Evolutionary conservation across 345 rosid species (phyloP).

Genomic region (Brassica carinata): DNA sequence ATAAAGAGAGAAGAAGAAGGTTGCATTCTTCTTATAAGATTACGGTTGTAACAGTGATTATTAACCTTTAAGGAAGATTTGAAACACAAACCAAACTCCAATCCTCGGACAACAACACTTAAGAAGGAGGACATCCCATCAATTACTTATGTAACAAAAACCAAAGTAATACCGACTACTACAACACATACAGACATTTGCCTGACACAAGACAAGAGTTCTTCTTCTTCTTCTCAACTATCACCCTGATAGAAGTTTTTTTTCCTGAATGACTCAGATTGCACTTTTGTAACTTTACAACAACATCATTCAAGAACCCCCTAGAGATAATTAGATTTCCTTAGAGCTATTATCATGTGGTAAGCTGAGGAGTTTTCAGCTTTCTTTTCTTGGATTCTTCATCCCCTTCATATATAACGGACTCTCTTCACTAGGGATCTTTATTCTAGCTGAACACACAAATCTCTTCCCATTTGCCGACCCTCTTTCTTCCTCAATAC

Average conservation of each 20-base stretch:
- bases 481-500: conserved; percentile 63
- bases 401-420: conserved; percentile 46
- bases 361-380: conserved; percentile 77
- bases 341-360: conserved; percentile 53
- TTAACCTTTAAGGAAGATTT: background rate
- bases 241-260: background rate
- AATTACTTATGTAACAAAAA: background rate
- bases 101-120: background rate
- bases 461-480: conserved; percentile 51
- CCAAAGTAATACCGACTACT: background rate
- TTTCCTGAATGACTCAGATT: background rate
- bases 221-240: background rate
- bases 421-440: conserved; percentile 45
- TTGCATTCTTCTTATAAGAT: background rate
- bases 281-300: background rate
- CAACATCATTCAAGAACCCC: conserved; percentile 23
- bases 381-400: conserved; percentile 54
- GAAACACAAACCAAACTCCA: background rate
- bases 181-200: conserved; percentile 1
- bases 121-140: background rate
- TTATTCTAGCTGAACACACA: conserved; percentile 54
- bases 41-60: background rate
- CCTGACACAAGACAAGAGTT: conserved; percentile 10
- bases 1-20: conserved; percentile 22
- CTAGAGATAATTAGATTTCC: conserved; percentile 40